Evolutionary conservation across 2,329 filamentous ascomycete genomes (phyloP).

Genomic region (Phaeosphaeriaceae sp.): DNA sequence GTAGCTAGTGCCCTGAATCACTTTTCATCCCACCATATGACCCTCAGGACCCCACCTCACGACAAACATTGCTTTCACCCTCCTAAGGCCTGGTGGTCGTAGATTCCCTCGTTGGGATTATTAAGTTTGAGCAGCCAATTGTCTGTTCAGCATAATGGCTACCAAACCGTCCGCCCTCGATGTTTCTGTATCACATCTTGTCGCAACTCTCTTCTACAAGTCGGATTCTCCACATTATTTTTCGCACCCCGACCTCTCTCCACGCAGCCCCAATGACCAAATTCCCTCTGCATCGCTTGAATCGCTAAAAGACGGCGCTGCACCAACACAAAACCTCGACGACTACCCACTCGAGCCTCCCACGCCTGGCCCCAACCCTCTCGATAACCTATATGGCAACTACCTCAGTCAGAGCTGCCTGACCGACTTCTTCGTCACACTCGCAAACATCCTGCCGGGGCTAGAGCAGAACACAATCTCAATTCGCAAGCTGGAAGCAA

Average conservation of each 20-base stretch:
- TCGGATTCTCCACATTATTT: conserved; percentile 45
- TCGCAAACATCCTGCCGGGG: conserved; percentile 57
- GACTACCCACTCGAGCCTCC: conserved; percentile 63
- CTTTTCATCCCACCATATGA: conserved; percentile 9
- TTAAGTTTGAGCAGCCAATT: background rate
- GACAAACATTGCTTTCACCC: background rate
- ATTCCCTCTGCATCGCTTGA: conserved; percentile 43
- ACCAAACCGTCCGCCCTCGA: conserved; percentile 24
- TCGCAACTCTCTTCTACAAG: conserved; percentile 50
- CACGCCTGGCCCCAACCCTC: conserved; percentile 59
- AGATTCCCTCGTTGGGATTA: background rate
- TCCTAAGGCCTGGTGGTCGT: background rate
- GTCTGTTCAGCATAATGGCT: conserved; percentile 16
- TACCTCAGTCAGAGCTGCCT: conserved; percentile 62
- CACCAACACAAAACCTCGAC: conserved; percentile 58
- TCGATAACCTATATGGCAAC: conserved; percentile 62
- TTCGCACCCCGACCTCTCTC: conserved; percentile 56
- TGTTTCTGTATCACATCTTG: conserved; percentile 31
- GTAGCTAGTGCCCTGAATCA: conserved; percentile 6
- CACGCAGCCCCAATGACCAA: conserved; percentile 39
- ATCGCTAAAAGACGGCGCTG: conserved; percentile 53
- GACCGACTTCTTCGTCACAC: conserved; percentile 61
- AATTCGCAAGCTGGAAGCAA: conserved; percentile 63
- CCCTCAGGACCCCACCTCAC: conserved; percentile 1
- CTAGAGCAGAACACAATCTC: conserved; percentile 57